A percentile compares a stretch with the other conserved stretches of the same genome.
These are phyloP conservation scores for Agrocybe pediades DNA, from an alignment of 768 basidiomycete genomes.

Conservation along the genomic window DNA sequence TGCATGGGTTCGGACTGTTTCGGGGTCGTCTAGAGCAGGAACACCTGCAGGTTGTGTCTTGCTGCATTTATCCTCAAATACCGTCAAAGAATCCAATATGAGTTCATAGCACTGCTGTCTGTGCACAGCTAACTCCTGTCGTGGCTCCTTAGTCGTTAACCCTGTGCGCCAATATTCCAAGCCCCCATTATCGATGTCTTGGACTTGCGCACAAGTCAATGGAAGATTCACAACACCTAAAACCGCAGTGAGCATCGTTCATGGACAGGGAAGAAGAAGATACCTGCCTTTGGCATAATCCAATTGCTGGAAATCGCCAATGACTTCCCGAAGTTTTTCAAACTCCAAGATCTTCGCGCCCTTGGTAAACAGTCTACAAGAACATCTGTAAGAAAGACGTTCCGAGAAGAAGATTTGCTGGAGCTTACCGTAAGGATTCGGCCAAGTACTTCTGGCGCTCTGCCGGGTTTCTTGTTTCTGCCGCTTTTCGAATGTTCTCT, in stretches of 20 bases:
- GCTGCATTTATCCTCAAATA: slow-evolving; percentile 72
- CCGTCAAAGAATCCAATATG: slow-evolving; percentile 77
- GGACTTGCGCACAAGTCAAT: slow-evolving; percentile 75
- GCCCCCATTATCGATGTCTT: slow-evolving; percentile 76
- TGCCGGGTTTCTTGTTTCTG: slow-evolving; percentile 70
- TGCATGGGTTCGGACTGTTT: slow-evolving; percentile 78
- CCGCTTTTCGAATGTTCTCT: slow-evolving; percentile 90
- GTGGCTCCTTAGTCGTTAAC: slow-evolving; percentile 54
- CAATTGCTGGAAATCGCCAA: slow-evolving; percentile 86
- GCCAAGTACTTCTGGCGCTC: slow-evolving; percentile 81
- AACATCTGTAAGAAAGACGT: slow-evolving; percentile 6
- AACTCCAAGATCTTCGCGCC: slow-evolving; percentile 84
- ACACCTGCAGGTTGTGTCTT: slow-evolving; percentile 22
- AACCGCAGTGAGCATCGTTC: slow-evolving; percentile 9
- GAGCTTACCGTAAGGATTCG: slow-evolving; percentile 80
- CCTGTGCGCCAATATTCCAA: slow-evolving; percentile 78
- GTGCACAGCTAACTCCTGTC: slow-evolving; percentile 56
- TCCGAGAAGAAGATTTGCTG: neutral
- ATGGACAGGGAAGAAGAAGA: neutral
- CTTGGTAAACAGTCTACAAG: slow-evolving; percentile 78
- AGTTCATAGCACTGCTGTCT: slow-evolving; percentile 81
- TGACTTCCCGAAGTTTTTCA: slow-evolving; percentile 82
- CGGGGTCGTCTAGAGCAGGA: slow-evolving; percentile 52
- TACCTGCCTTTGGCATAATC: slow-evolving; percentile 75
- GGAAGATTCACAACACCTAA: slow-evolving; percentile 86